Percentiles rank a stretch among this genome's conserved stretches.
Evolutionary conservation across 2,329 filamentous ascomycete species (phyloP).

Genomic region (Colletotrichum lupini): DNA sequence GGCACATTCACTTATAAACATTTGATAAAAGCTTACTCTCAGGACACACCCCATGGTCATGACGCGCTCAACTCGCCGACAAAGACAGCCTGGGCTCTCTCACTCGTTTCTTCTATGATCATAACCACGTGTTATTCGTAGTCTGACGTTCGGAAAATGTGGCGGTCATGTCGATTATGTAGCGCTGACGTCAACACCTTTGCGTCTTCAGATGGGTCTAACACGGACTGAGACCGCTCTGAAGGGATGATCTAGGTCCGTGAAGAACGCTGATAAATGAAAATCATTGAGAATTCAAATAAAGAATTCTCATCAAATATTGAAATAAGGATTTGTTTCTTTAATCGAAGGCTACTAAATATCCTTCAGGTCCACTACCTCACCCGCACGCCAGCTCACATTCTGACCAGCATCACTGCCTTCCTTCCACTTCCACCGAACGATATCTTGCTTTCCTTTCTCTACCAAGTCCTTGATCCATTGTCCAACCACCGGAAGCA

Average conservation of each 20-base stretch:
- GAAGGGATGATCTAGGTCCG: too few relatives aligned
- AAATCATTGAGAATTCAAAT: too few relatives aligned
- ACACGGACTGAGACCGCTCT: too few relatives aligned
- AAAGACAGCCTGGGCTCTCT: neutral
- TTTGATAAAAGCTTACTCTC: too few relatives aligned
- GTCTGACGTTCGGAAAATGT: neutral
- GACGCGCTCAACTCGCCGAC: constrained; percentile 15
- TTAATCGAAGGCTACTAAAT: neutral
- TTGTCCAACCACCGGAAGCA: constrained; percentile 66
- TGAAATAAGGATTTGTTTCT: too few relatives aligned
- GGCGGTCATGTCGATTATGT: neutral
- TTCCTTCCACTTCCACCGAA: constrained; percentile 64
- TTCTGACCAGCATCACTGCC: constrained; percentile 39
- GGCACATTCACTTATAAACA: too few relatives aligned
- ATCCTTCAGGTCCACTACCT: constrained; percentile 40
- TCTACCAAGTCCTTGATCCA: constrained; percentile 62
- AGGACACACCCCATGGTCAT: neutral
- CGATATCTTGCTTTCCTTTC: constrained; percentile 52
- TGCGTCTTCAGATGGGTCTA: neutral
- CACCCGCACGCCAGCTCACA: constrained; percentile 48
- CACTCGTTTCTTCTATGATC: too few relatives aligned
- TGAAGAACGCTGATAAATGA: too few relatives aligned
- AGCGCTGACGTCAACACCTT: constrained; percentile 17
- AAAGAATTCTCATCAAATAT: too few relatives aligned
- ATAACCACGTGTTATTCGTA: neutral